Evolutionary conservation across 306 rosid species (phyloP).

Genomic region (Inga laurina): DNA sequence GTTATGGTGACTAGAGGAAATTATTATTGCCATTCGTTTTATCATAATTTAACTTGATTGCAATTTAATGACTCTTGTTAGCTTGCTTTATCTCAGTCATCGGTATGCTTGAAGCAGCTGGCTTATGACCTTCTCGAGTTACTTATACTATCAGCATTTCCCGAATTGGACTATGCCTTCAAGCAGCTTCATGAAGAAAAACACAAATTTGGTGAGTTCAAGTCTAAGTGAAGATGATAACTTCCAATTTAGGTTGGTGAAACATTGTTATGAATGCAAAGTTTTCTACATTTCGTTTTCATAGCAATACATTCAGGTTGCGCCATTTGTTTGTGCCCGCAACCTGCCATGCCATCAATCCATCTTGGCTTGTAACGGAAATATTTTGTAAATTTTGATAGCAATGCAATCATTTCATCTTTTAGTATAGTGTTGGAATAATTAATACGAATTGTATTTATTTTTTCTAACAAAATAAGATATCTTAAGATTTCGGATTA

Average conservation of each 20-base stretch:
- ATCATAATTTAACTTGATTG: neutral
- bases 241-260: conserved; percentile 16
- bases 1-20: neutral
- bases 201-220: conserved; percentile 70
- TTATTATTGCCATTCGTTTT: neutral
- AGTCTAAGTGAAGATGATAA: conserved; percentile 28
- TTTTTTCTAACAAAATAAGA: too few relatives aligned
- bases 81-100: conserved; percentile 59
- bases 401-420: conserved; percentile 33
- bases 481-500: neutral
- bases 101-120: conserved; percentile 84
- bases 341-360: conserved; percentile 23
- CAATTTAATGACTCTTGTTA: conserved; percentile 23
- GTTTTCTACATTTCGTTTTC: conserved; percentile 4
- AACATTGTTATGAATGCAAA: conserved; percentile 2
- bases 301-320: conserved; percentile 1
- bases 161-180: conserved; percentile 68
- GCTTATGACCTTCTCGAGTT: conserved; percentile 85
- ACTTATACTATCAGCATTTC: conserved; percentile 71
- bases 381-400: conserved; percentile 51
- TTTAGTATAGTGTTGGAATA: neutral
- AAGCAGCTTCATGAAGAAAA: conserved; percentile 81
- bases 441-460: too few relatives aligned
- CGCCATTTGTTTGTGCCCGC: neutral
- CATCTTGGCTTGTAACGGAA: conserved; percentile 33